Base-by-base conservation (phyloP, 352 stramenopile species). In the Aphanomyces cochlioides region DNA sequence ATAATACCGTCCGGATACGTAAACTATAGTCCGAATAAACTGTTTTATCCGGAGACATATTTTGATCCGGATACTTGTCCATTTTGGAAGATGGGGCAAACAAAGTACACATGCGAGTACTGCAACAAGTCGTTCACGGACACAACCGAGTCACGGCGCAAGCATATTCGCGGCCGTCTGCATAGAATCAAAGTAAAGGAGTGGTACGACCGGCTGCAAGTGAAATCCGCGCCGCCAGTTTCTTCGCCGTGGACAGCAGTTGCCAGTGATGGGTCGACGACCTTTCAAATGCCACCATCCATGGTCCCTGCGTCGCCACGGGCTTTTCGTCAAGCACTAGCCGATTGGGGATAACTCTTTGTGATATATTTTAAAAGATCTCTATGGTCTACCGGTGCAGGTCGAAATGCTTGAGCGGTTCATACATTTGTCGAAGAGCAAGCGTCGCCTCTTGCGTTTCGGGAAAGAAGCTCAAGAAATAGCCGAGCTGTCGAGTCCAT, bases 391-490 rank as follows among this genome's bases (percentile, higher is more conserved):
- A 38, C 60, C 41, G 36, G 61, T 70, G 64, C n/a, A 73, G 48
- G 67, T 93, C 87, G 39, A 90, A 92, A 69, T 83, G 87, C 54
- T 87, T 79, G 41, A 95, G 78, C 71, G 89, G 83, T 58, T 92
- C 85, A 69, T 93, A 90, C 36, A 93, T 73, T 61, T 90, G 83
- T 47, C 85, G 81, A 50, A 95, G 75, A 12, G 87, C 85, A 36
- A 88, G 75, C 34, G 83, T 93, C 6, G 85, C 79, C 73, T 92
- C 86, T 72, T 95, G 87, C 73, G 87, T 93, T 61, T 93, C 87
- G 0, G 87, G 85, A 69, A 93, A 95, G 70, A 88, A 95, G 72
- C 87, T 93, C 39, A 95, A 56, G 58, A 95, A 95, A 72, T 93
- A 85, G 12, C 83, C 82, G 17, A 95, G 82, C 73, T 95, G 87